Evolutionary conservation across 208 protist species (phyloP).

Genomic region (Endotrypanum monterogeii): DNA sequence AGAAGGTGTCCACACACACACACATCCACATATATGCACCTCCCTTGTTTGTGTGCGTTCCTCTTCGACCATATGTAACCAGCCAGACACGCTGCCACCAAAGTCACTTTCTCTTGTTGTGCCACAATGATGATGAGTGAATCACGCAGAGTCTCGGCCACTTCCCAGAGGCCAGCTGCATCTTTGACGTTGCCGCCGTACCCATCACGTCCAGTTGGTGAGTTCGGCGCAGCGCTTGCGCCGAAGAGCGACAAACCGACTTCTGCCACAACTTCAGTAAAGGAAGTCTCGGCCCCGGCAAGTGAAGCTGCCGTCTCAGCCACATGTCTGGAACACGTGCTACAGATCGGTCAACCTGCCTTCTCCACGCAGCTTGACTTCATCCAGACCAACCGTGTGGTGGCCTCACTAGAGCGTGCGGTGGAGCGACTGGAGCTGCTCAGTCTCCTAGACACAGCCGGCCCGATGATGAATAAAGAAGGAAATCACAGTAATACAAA

Average conservation of each 20-base stretch:
- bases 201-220: neutral
- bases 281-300: neutral
- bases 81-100: neutral
- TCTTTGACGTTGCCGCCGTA: neutral
- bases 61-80: neutral
- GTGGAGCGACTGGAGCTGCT: conserved; percentile 92
- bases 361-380: conserved; percentile 60
- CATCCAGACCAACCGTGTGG: conserved; percentile 74
- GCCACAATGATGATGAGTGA: conserved; percentile 11
- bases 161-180: neutral
- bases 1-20: conserved; percentile 4
- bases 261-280: neutral
- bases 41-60: neutral
- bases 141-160: conserved; percentile 3
- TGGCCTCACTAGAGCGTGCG: conserved; percentile 83
- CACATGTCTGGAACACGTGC: conserved; percentile 27
- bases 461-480: conserved; percentile 8
- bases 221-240: neutral
- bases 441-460: conserved; percentile 62
- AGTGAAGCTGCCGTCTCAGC: conserved; percentile 8
- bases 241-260: neutral
- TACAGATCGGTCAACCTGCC: conserved; percentile 40
- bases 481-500: conserved; percentile 3
- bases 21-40: too few species aligned
- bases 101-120: neutral